Base-by-base conservation (phyloP, 2,329 filamentous ascomycete genomes). In the Microdochium bolleyi region DNA sequence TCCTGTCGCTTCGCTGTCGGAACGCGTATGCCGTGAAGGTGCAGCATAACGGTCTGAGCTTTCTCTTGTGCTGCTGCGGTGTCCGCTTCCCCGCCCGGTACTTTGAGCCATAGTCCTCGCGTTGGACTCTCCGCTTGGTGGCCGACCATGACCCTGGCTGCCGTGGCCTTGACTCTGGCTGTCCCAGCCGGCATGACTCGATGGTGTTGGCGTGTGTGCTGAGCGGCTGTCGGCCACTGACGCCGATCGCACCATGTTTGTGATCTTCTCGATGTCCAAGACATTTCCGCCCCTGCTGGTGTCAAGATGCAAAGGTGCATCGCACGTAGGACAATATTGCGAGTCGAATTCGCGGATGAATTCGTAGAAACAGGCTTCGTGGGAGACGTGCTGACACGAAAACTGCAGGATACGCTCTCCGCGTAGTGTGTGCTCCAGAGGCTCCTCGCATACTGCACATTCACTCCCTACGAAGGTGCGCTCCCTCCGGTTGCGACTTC, bases 291-390 rank as follows among this genome's bases (percentile, higher is more conserved):
- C 91, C 57, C 94, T 83, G 67, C 89, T 96, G 7, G 91, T 94
- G 70, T 99, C 94, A 46, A 99, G 76, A 56, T 92, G 90, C 51
- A 99, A 74, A 21, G 94, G 91, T 58, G 92, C 88, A 74, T 96
- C 88, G 71, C 94, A 99, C 58, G 89, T 88, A 25, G 94, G 94
- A 71, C 94, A 99, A 64, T 90, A 92, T 64, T 97, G 91, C 51
- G 89, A 89, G 60, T 97, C 92, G 54, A 92, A 88, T 65, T 96
- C 92, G 64, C 89, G 88, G 62, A 99, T 95, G 67, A 95, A 96
- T 70, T 99, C 94, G 73, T 97, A 97, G 67, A 99, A 97, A 72
- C 94, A 99, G 34, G 92, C 94, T 70, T 97, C 94, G 67, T 99
- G 94, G 11, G 92, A 91, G 55, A 99, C 92, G 70, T 99, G 94